phyloP scores from a whole-genome alignment of 371 early-diverging fungal species.

The Catenaria anguillulae region DNA sequence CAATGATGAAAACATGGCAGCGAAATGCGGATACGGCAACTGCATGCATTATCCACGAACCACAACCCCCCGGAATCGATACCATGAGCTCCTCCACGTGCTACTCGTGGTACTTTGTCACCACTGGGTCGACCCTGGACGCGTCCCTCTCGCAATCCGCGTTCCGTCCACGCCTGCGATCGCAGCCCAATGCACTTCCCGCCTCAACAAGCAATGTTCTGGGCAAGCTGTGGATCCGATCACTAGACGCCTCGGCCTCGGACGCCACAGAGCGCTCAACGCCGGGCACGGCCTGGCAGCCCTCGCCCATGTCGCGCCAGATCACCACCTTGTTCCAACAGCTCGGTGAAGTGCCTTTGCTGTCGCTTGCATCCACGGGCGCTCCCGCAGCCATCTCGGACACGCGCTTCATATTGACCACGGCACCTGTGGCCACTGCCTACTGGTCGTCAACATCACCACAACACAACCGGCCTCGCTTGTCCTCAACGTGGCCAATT shows the following conservation, averaged over 20 bases:
- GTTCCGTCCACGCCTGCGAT: background rate
- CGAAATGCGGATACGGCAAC: too few species aligned
- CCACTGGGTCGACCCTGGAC: background rate
- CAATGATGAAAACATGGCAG: too few species aligned
- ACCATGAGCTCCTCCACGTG: background rate
- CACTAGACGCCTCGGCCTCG: too few species aligned
- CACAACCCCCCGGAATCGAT: too few species aligned
- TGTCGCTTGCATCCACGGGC: background rate
- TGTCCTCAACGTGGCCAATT: background rate
- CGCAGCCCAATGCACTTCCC: background rate
- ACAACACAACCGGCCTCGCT: background rate
- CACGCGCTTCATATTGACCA: too few species aligned
- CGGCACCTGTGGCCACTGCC: too few species aligned
- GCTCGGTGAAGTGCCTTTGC: background rate
- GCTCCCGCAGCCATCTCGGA: background rate
- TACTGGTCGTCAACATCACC: background rate
- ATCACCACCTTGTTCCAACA: background rate
- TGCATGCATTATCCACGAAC: too few species aligned
- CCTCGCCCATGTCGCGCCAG: background rate
- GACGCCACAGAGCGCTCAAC: background rate
- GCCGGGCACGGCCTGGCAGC: background rate
- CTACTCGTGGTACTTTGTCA: conserved; percentile 6
- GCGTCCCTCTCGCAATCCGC: background rate
- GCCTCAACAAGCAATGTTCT: background rate
- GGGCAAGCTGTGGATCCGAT: background rate